These are phyloP conservation scores for Cinnamomum chago DNA, from an alignment of 164 flowering plant species.

Conservation along the genomic window DNA sequence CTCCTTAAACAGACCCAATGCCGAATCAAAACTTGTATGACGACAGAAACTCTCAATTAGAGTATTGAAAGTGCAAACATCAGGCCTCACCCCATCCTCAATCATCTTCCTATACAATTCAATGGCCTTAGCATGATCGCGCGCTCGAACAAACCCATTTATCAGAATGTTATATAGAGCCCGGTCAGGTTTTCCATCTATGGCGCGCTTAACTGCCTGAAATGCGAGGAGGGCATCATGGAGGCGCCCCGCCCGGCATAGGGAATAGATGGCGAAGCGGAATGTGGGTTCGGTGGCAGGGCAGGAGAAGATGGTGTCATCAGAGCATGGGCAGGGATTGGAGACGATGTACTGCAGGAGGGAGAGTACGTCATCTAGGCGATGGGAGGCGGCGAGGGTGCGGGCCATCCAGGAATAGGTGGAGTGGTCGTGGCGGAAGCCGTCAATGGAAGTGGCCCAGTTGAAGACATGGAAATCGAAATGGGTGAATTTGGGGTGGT, in stretches of 20 bases:
- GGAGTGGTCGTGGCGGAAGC: conserved; percentile 78
- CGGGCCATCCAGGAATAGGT: conserved; percentile 74
- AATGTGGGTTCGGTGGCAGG: conserved; percentile 56
- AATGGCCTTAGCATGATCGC: conserved; percentile 46
- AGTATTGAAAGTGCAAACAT: conserved; percentile 70
- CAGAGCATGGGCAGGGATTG: conserved; percentile 81
- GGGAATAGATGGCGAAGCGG: conserved; percentile 47
- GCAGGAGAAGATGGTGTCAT: conserved; percentile 78
- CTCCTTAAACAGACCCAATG: conserved; percentile 69
- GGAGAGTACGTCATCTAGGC: conserved; percentile 42
- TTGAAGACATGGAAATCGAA: conserved; percentile 67
- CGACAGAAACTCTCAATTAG: conserved; percentile 70
- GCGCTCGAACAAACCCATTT: conserved; percentile 54
- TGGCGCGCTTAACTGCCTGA: conserved; percentile 47
- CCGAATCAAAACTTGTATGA: conserved; percentile 43
- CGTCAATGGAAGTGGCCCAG: conserved; percentile 62
- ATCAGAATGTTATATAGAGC: conserved; percentile 60
- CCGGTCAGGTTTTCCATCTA: conserved; percentile 73
- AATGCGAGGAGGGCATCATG: conserved; percentile 58
- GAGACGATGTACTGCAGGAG: conserved; percentile 51
- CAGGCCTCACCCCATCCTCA: conserved; percentile 67
- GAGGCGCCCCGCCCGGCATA: conserved; percentile 46
- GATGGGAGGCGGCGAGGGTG: conserved; percentile 58
- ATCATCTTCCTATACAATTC: conserved; percentile 50
- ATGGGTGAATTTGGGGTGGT: conserved; percentile 76